Conservation (phyloP, 768 basidiomycete species). For the Hysterangium stoloniferum region DNA sequence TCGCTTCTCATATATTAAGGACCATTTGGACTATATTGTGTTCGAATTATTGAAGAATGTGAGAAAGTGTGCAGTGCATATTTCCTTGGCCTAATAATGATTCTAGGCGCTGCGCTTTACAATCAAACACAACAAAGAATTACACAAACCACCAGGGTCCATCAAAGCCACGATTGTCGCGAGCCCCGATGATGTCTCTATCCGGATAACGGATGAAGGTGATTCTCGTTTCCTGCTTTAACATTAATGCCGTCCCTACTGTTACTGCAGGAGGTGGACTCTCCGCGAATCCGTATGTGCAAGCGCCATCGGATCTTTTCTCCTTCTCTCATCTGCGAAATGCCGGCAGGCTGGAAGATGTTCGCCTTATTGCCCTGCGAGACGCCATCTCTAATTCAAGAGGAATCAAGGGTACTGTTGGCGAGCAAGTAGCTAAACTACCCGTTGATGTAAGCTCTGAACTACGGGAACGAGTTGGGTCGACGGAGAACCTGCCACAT, state of each 20-base stretch:
- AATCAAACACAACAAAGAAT: conserved; percentile 7
- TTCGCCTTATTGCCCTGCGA: conserved; percentile 61
- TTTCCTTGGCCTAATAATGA: not conserved
- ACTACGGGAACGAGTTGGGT: conserved; percentile 35
- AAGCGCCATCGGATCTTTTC: conserved; percentile 68
- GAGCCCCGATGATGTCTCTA: conserved; percentile 61
- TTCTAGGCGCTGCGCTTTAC: conserved; percentile 68
- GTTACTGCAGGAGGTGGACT: conserved; percentile 61
- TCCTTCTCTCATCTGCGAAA: conserved; percentile 86
- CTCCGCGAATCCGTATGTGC: conserved; percentile 37
- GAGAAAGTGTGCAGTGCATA: conserved; percentile 17
- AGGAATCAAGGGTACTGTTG: conserved; percentile 70
- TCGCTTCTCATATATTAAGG: conserved; percentile 75
- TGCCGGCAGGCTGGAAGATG: conserved; percentile 56
- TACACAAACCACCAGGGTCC: conserved; percentile 35
- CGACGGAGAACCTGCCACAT: conserved; percentile 41
- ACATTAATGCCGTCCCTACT: conserved; percentile 1
- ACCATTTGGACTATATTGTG: conserved; percentile 86
- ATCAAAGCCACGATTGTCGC: conserved; percentile 72
- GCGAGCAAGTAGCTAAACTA: conserved; percentile 55
- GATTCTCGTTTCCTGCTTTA: not conserved
- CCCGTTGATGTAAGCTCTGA: conserved; percentile 16
- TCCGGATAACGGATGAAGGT: conserved; percentile 93
- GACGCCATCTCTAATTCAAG: conserved; percentile 48
- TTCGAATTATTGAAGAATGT: conserved; percentile 91